A percentile compares a stretch with the other conserved stretches of the same genome.
Evolutionary conservation across 768 basidiomycete genomes (phyloP).

Genomic region (Boletus tylopilopsis): DNA sequence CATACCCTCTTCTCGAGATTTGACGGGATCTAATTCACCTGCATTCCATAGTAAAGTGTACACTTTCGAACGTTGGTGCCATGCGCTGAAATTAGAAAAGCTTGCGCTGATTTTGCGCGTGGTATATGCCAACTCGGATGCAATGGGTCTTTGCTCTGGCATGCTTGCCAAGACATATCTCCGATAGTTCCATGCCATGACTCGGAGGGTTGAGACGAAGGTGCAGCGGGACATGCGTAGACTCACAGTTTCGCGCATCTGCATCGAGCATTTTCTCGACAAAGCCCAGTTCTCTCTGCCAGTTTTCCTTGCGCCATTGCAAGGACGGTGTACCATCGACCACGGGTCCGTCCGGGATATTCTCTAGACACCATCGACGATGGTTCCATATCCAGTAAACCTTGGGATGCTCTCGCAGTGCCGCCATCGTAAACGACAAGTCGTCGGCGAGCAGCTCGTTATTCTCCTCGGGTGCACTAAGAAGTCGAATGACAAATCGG

Average conservation of each 20-base stretch:
- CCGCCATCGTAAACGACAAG: slow-evolving; percentile 72
- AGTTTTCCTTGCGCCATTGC: slow-evolving; percentile 76
- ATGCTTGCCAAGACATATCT: slow-evolving; percentile 77
- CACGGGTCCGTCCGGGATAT: slow-evolving; percentile 72
- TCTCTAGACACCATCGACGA: slow-evolving; percentile 89
- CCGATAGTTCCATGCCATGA: slow-evolving; percentile 94
- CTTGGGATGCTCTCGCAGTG: slow-evolving; percentile 85
- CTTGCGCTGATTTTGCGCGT: slow-evolving; percentile 87
- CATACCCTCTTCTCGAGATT: slow-evolving; percentile 69
- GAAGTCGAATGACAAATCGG: slow-evolving; percentile 12
- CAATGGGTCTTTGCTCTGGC: slow-evolving; percentile 51
- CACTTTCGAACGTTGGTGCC: slow-evolving; percentile 94
- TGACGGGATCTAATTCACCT: slow-evolving; percentile 47
- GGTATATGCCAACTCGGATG: slow-evolving; percentile 81
- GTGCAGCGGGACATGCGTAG: not conserved
- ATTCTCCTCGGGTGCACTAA: slow-evolving; percentile 57
- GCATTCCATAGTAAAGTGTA: slow-evolving; percentile 61
- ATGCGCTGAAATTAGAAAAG: slow-evolving; percentile 97
- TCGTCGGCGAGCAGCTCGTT: slow-evolving; percentile 69
- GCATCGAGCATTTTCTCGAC: slow-evolving; percentile 91
- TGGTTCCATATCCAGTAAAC: slow-evolving; percentile 99
- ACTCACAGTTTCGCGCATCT: slow-evolving; percentile 90
- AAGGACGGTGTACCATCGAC: slow-evolving; percentile 38
- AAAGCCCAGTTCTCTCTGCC: slow-evolving; percentile 82
- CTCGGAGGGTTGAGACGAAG: slow-evolving; percentile 39